phyloP scores from a whole-genome alignment of 2,329 filamentous ascomycete genomes.

The Cladosporium sphaerospermum region DNA sequence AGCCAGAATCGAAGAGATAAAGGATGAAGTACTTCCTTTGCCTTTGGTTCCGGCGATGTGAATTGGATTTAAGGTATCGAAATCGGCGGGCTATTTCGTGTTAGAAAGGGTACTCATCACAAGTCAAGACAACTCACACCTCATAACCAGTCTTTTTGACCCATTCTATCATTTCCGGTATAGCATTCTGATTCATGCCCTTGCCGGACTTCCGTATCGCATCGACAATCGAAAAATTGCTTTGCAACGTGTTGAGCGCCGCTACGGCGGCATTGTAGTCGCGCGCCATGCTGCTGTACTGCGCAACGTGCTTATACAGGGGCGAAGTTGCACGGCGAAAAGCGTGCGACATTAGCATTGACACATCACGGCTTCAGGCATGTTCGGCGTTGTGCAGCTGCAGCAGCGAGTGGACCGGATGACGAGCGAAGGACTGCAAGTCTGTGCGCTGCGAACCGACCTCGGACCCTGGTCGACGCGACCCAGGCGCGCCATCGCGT shows the following conservation, averaged over 20 bases:
- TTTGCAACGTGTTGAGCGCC: slow-evolving; percentile 69
- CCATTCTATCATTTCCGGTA: slow-evolving; percentile 79
- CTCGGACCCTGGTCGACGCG: not conserved
- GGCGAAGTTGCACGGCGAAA: slow-evolving; percentile 7
- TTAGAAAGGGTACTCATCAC: slow-evolving; percentile 2
- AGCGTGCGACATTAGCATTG: slow-evolving; percentile 10
- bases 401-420: not conserved
- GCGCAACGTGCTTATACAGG: not conserved
- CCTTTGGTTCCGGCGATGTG: slow-evolving; percentile 93
- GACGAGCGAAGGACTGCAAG: not conserved
- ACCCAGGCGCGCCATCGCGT: not conserved
- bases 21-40: slow-evolving; percentile 83
- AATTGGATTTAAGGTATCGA: slow-evolving; percentile 57
- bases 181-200: slow-evolving; percentile 65
- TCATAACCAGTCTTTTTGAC: slow-evolving; percentile 68
- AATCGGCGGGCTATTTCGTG: slow-evolving; percentile 50
- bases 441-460: not conserved
- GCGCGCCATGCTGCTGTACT: slow-evolving; percentile 13
- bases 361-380: slow-evolving; percentile 6
- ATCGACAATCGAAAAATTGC: slow-evolving; percentile 72
- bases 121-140: slow-evolving; percentile 41
- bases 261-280: slow-evolving; percentile 55
- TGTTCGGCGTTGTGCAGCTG: not conserved
- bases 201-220: slow-evolving; percentile 68
- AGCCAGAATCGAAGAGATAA: slow-evolving; percentile 70